Base-by-base conservation (phyloP, 306 rosid genomes). In the Pueraria montana region DNA sequence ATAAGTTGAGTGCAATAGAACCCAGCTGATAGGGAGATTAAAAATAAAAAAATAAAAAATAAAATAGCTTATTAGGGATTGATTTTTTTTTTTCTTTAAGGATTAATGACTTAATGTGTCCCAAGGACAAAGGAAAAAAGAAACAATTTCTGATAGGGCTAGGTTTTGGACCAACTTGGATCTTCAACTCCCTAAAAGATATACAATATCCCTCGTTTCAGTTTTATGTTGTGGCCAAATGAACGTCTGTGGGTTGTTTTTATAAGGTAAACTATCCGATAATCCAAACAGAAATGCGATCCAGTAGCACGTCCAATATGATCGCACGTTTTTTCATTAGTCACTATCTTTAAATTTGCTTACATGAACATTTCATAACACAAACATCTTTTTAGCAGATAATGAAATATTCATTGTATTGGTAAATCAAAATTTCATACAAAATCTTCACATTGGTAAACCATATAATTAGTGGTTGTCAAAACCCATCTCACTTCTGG, bases 401-500 rank as follows among this genome's bases (percentile, higher is more conserved):
- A 32, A 52, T 5, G 46, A 46, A 38, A 45, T 72, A 74, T 32
- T 72, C 48, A 36, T 20, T 21, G 64, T 34, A 76, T 16, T 34
- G 27, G 63, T 72, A 69, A 36, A 83, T 74, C n/a, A 79, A 80
- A 76, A 56, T 8, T 20, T 42, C 65, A 56, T 74, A 77, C 42
- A 85, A 75, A 81, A 67, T 20, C 38, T 74, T 76, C 56, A 68
- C 80, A 67, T n/a, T 50, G 58, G 80, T 63, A 73, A 61, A 58
- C 59, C 78, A 77, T 70, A 52, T 45, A 67, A 84, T 81, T 82
- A 78, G 81, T 72, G 58, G 62, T 46, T 4, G 50, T 62, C 84
- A 78, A 81, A 81, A 82, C 64, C 67, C 82, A 67, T 67, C 59
- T 40, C 73, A 78, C 70, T 78, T 82, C 76, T 20, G 63, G 69